Conservation (phyloP, 2,329 filamentous ascomycete genomes). For the Elsinoe arachidis region DNA sequence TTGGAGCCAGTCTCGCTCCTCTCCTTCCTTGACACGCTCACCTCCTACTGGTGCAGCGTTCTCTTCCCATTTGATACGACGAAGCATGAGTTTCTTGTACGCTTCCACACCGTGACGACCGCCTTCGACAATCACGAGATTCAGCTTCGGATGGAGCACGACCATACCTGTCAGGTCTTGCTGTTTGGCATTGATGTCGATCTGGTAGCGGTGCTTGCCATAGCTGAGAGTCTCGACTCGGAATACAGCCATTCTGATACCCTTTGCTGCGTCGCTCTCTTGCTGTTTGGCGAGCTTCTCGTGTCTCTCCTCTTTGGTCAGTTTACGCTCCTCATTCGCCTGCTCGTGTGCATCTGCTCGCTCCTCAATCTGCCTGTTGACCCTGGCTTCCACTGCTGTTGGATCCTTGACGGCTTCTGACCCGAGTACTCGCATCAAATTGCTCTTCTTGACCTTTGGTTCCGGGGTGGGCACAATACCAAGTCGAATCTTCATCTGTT, state of each 20-base stretch:
- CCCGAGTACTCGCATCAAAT: constrained; percentile 93
- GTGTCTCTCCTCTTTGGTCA: constrained; percentile 77
- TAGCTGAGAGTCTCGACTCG: constrained; percentile 83
- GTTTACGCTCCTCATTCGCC: constrained; percentile 73
- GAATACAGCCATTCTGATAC: constrained; percentile 80
- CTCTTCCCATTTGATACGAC: constrained; percentile 91
- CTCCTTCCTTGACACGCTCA: constrained; percentile 49
- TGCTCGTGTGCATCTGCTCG: constrained; percentile 69
- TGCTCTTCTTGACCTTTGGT: constrained; percentile 94
- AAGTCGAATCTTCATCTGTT: constrained; percentile 89
- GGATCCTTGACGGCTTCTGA: constrained; percentile 92
- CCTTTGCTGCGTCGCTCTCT: constrained; percentile 77
- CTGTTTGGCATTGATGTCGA: constrained; percentile 87
- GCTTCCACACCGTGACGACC: constrained; percentile 72
- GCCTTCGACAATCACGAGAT: constrained; percentile 84
- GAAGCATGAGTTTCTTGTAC: constrained; percentile 88
- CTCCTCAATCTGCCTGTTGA: constrained; percentile 86
- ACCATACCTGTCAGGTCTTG: constrained; percentile 80
- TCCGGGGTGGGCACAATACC: constrained; percentile 83
- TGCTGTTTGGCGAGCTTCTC: constrained; percentile 79
- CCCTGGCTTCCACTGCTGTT: constrained; percentile 88
- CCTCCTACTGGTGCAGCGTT: constrained; percentile 58
- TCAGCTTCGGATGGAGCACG: constrained; percentile 82
- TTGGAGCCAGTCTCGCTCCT: constrained; percentile 63
- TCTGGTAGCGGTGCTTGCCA: constrained; percentile 83